Percentiles rank a stretch among this genome's conserved stretches.
Conservation (phyloP, 148 eudicot genomes). For the Rhododendron williamsianum region DNA sequence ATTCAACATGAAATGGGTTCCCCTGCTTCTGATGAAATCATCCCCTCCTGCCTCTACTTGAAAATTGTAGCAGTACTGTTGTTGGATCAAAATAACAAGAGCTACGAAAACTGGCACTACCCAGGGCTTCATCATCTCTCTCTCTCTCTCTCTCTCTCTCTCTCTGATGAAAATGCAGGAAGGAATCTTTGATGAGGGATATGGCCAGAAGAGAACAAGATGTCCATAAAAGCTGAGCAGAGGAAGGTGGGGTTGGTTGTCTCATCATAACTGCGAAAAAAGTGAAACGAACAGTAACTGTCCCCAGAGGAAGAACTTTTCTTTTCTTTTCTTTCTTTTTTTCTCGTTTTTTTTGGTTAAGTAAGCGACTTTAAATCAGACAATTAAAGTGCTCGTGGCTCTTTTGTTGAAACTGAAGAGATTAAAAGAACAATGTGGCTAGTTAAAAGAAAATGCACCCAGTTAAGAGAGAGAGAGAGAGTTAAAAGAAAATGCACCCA, state of each 20-base stretch:
- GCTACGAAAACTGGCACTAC: constrained; percentile 20
- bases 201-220: neutral
- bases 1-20: constrained; percentile 66
- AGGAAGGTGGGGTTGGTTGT: constrained; percentile 1
- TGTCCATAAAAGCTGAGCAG: neutral
- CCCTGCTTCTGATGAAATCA: constrained; percentile 59
- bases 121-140: constrained; percentile 20
- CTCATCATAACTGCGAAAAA: neutral
- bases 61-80: constrained; percentile 3
- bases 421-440: too few species aligned
- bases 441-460: too few species aligned
- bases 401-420: too few species aligned
- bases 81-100: constrained; percentile 14
- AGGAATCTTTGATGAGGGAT: neutral
- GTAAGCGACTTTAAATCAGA: too few species aligned
- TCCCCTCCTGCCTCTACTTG: constrained; percentile 30
- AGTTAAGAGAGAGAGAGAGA: too few species aligned
- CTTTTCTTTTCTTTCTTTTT: too few species aligned
- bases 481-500: too few species aligned
- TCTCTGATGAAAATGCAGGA: neutral
- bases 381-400: too few species aligned
- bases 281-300: neutral
- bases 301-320: neutral
- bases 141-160: constrained; percentile 10
- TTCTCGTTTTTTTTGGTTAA: too few species aligned